Evolutionary conservation across 768 basidiomycete genomes (phyloP).

Genomic region (Trametes meyenii): DNA sequence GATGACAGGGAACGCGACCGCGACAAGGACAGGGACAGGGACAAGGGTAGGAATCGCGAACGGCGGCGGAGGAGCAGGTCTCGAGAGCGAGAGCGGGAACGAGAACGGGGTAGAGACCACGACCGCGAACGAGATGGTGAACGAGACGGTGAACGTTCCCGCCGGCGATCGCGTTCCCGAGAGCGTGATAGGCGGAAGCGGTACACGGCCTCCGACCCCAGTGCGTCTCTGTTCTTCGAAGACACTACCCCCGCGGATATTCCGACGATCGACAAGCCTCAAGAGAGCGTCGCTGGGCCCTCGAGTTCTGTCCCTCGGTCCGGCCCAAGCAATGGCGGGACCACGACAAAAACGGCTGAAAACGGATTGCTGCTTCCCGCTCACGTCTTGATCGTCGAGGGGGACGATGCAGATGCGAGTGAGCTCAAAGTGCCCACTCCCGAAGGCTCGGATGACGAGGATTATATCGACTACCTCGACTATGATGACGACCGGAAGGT

Average conservation of each 20-base stretch:
- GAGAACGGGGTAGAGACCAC: neutral
- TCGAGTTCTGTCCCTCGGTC: neutral
- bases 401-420: conserved; percentile 35
- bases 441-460: conserved; percentile 53
- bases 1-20: neutral
- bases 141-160: conserved; percentile 4
- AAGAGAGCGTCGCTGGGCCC: conserved; percentile 18
- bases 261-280: conserved; percentile 28
- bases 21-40: conserved; percentile 5
- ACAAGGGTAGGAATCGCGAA: conserved; percentile 1
- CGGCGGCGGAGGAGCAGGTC: conserved; percentile 12
- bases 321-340: neutral
- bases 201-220: neutral
- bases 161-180: conserved; percentile 10
- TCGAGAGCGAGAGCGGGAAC: conserved; percentile 6
- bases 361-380: conserved; percentile 58
- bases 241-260: conserved; percentile 49
- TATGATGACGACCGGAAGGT: conserved; percentile 65
- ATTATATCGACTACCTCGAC: conserved; percentile 79
- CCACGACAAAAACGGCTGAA: conserved; percentile 15
- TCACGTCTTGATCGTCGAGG: conserved; percentile 58
- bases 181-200: conserved; percentile 10
- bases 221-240: conserved; percentile 47
- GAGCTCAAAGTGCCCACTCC: conserved; percentile 49
- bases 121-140: conserved; percentile 7